Evolutionary conservation across 176 grass and related monocot genomes (phyloP).

Genomic region (Aegilops sharonensis): DNA sequence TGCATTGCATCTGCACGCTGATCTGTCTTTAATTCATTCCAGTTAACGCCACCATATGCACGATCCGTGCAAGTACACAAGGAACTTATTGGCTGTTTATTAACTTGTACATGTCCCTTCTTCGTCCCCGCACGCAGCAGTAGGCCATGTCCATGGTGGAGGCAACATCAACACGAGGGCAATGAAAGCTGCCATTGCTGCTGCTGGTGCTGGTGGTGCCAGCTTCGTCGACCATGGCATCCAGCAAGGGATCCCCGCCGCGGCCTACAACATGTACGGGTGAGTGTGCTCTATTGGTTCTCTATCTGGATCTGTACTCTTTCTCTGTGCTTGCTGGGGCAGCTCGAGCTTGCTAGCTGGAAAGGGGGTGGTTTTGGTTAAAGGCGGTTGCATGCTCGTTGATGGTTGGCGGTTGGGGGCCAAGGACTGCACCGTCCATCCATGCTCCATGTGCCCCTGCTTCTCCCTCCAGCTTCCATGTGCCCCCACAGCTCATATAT

Average conservation of each 20-base stretch:
- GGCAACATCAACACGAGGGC: conserved; percentile 37
- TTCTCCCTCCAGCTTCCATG: not conserved
- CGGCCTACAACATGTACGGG: conserved; percentile 43
- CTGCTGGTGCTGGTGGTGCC: conserved; percentile 2
- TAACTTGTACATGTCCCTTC: not conserved
- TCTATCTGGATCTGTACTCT: not conserved
- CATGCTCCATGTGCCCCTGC: conserved; percentile 29
- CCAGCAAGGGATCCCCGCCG: conserved; percentile 45
- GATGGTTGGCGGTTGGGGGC: conserved; percentile 46
- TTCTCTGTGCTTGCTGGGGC: not conserved
- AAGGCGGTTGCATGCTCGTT: conserved; percentile 37
- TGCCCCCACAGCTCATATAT: not conserved
- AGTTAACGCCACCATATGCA: not conserved
- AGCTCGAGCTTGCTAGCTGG: conserved; percentile 47
- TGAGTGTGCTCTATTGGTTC: not conserved
- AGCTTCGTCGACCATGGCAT: conserved; percentile 41
- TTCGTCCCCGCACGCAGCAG: not conserved
- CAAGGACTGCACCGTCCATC: conserved; percentile 55
- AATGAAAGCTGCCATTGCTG: conserved; percentile 35
- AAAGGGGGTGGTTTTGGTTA: conserved; percentile 42
- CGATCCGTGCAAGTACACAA: not conserved
- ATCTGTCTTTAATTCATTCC: not conserved
- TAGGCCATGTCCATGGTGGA: conserved; percentile 26
- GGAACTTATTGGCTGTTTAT: not conserved
- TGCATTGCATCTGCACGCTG: not conserved